A percentile compares a stretch with the other conserved stretches of the same genome.
These are phyloP conservation scores for Clavispora vitiphila DNA, from an alignment of 805 yeast genomes.

Conservation along the genomic window DNA sequence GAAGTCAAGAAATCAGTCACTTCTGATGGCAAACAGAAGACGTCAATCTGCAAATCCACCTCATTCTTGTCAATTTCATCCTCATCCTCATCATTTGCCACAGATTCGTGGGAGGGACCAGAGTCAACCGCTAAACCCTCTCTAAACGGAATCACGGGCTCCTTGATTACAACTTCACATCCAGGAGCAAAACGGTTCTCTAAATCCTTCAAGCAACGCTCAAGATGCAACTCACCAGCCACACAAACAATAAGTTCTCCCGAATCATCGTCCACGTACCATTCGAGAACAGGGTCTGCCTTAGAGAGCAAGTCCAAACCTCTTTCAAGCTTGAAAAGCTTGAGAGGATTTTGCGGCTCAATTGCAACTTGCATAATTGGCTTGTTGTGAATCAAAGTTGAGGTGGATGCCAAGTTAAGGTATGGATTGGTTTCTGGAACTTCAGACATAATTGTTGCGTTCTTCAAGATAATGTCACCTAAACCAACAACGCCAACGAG, in stretches of 20 bases:
- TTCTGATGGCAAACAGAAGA: slow-evolving; percentile 52
- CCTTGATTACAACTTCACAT: slow-evolving; percentile 77
- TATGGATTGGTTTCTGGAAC: slow-evolving; percentile 71
- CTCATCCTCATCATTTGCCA: slow-evolving; percentile 13
- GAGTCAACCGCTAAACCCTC: slow-evolving; percentile 68
- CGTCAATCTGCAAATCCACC: slow-evolving; percentile 49
- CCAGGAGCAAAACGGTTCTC: slow-evolving; percentile 84
- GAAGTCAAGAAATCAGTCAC: slow-evolving; percentile 46
- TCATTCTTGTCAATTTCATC: slow-evolving; percentile 13
- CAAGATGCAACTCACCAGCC: slow-evolving; percentile 95
- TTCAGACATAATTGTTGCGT: slow-evolving; percentile 69
- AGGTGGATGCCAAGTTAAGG: slow-evolving; percentile 51
- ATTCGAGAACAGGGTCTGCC: slow-evolving; percentile 93
- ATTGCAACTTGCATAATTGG: slow-evolving; percentile 94
- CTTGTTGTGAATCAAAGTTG: slow-evolving; percentile 51
- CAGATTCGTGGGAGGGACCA: slow-evolving; percentile 6
- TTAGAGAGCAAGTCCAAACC: slow-evolving; percentile 77
- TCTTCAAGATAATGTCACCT: slow-evolving; percentile 75
- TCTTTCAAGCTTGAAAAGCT: slow-evolving; percentile 65
- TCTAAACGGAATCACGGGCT: slow-evolving; percentile 91
- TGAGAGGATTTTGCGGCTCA: slow-evolving; percentile 87
- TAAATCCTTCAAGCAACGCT: slow-evolving; percentile 87
- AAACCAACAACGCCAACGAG: slow-evolving; percentile 93
- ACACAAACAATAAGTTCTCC: slow-evolving; percentile 94
- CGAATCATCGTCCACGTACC: slow-evolving; percentile 70